Percentiles rank a stretch among this genome's conserved stretches.
These are phyloP conservation scores for Nothopassalora personata DNA, from an alignment of 2,329 filamentous ascomycete species.

Conservation along the genomic window DNA sequence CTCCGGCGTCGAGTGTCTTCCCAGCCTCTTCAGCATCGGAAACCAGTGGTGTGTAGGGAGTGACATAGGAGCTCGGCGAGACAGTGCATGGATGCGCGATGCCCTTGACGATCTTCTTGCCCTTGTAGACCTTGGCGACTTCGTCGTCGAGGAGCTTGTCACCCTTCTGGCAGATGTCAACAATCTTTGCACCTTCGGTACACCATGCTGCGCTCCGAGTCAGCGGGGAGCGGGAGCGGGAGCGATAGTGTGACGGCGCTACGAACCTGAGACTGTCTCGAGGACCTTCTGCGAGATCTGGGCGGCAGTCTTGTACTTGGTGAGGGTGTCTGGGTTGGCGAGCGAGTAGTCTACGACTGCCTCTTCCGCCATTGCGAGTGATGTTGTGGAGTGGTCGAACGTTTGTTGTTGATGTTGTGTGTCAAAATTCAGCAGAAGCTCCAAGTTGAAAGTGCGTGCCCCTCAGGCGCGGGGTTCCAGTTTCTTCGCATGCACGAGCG, in stretches of 20 bases:
- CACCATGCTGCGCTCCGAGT: constrained; percentile 51
- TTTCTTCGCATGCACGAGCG: too few relatives aligned
- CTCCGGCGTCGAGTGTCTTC: constrained; percentile 71
- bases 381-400: neutral
- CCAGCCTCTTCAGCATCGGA: constrained; percentile 81
- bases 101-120: constrained; percentile 94
- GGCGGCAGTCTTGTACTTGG: constrained; percentile 97
- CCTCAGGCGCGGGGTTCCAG: neutral
- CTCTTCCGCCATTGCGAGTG: constrained; percentile 25
- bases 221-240: constrained; percentile 11
- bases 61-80: constrained; percentile 89
- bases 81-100: constrained; percentile 92
- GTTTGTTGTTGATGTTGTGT: neutral
- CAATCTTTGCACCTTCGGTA: constrained; percentile 82
- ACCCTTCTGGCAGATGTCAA: constrained; percentile 90
- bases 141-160: constrained; percentile 94
- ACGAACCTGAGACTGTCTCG: constrained; percentile 65
- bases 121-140: constrained; percentile 91
- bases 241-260: constrained; percentile 12
- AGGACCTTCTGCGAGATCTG: constrained; percentile 95
- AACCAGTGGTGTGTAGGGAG: constrained; percentile 88
- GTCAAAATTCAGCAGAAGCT: too few relatives aligned
- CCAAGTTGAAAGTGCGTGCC: neutral
- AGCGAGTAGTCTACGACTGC: constrained; percentile 33
- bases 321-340: constrained; percentile 53